phyloP scores from a whole-genome alignment of 176 grass and related monocot genomes.

The Ampelocalamus luodianensis region DNA sequence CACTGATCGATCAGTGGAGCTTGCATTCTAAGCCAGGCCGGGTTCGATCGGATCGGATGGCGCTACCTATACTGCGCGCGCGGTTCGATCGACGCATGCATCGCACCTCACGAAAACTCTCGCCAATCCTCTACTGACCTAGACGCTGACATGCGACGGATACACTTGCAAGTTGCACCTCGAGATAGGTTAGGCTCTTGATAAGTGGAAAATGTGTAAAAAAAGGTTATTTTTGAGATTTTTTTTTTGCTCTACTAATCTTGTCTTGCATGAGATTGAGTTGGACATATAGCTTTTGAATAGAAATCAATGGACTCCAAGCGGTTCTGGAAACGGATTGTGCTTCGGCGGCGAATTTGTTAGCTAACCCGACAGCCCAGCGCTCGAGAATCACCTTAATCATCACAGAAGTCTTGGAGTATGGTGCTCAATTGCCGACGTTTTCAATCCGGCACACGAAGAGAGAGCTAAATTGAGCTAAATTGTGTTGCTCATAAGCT shows the following conservation, averaged over 20 bases:
- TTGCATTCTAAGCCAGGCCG: constrained; percentile 42
- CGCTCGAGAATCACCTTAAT: too few relatives aligned
- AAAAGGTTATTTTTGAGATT: neutral
- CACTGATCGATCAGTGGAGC: constrained; percentile 21
- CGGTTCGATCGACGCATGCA: constrained; percentile 43
- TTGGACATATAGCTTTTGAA: neutral
- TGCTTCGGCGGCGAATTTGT: too few relatives aligned
- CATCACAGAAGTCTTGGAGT: too few relatives aligned
- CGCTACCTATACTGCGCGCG: neutral
- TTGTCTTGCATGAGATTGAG: neutral
- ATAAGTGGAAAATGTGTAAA: constrained; percentile 9
- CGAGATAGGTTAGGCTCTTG: neutral
- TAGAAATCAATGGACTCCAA: neutral
- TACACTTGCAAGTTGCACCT: constrained; percentile 15
- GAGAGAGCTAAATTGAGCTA: too few relatives aligned
- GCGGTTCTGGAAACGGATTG: too few relatives aligned
- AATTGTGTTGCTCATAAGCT: too few relatives aligned
- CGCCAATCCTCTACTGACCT: constrained; percentile 35
- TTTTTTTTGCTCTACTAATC: neutral
- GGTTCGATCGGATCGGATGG: constrained; percentile 17
- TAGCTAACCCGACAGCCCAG: too few relatives aligned
- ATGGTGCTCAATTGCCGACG: too few relatives aligned
- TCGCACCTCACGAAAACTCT: constrained; percentile 34
- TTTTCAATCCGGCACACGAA: too few relatives aligned
- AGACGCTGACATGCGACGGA: constrained; percentile 34